These are phyloP conservation scores for Sesbania bispinosa DNA, from an alignment of 306 rosid species.

Conservation along the genomic window DNA sequence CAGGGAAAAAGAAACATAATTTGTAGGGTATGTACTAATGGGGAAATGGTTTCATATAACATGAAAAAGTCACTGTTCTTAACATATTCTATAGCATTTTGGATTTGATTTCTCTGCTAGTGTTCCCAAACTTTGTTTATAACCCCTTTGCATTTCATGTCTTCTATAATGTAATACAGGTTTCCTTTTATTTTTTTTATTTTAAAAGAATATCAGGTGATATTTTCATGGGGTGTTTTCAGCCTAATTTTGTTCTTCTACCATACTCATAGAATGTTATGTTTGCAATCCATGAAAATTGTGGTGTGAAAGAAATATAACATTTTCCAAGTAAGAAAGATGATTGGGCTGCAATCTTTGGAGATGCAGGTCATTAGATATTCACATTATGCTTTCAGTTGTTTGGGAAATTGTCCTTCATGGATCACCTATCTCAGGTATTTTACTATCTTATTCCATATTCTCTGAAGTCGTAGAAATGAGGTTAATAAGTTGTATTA, in stretches of 20 bases:
- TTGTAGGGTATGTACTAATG: neutral
- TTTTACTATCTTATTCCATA: constrained; percentile 11
- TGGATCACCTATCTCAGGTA: constrained; percentile 92
- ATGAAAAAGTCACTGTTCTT: neutral
- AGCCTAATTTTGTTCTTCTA: neutral
- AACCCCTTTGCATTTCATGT: neutral
- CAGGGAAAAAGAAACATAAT: neutral
- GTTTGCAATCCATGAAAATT: constrained; percentile 1
- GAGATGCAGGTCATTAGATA: constrained; percentile 78
- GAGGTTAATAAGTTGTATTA: neutral
- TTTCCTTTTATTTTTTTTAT: neutral
- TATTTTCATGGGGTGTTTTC: neutral
- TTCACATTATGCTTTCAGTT: constrained; percentile 70
- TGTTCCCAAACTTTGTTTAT: neutral
- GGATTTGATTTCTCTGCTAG: neutral
- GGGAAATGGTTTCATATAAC: neutral
- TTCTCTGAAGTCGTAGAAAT: neutral
- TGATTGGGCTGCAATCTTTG: constrained; percentile 24
- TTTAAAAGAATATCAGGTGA: neutral
- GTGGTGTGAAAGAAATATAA: neutral
- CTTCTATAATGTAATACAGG: neutral
- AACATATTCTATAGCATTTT: neutral
- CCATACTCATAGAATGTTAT: neutral
- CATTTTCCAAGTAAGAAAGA: neutral
- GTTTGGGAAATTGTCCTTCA: constrained; percentile 67